phyloP scores from a whole-genome alignment of 2,329 filamentous ascomycete genomes.

The Ophiostoma fasciatum region DNA sequence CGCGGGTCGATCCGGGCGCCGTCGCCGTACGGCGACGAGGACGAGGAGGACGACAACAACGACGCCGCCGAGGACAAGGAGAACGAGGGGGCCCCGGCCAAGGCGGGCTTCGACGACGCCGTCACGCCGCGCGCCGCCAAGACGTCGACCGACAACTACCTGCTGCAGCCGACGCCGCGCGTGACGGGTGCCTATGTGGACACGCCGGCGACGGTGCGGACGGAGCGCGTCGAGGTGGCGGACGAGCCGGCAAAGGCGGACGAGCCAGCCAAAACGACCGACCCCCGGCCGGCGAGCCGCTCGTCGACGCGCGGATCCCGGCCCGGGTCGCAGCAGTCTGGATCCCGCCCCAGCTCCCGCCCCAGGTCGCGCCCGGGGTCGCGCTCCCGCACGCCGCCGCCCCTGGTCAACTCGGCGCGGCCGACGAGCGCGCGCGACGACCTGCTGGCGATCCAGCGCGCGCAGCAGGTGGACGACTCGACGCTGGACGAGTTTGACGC shows the following conservation, averaged over 20 bases:
- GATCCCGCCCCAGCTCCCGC: no score
- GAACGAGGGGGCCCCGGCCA: not conserved
- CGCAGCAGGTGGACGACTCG: conserved; percentile 42
- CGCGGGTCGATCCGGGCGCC: conserved; percentile 36
- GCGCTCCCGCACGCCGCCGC: conserved; percentile 25
- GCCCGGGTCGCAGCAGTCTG: no score
- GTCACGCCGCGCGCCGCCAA: conserved; percentile 34
- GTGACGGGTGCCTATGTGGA: conserved; percentile 42
- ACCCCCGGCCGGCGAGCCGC: no score
- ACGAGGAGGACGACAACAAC: conserved; percentile 7
- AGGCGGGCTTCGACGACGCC: conserved; percentile 5
- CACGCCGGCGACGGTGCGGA: conserved; percentile 33
- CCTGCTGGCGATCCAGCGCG: conserved; percentile 34
- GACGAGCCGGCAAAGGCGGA: not conserved
- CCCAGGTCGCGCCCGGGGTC: conserved; percentile 11
- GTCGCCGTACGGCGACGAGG: conserved; percentile 26
- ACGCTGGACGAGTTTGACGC: conserved; percentile 44
- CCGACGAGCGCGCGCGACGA: conserved; percentile 41
- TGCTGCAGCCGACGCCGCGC: conserved; percentile 36
- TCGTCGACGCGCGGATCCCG: not conserved
- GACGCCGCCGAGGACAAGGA: not conserved
- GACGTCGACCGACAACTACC: conserved; percentile 21
- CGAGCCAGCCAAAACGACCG: not conserved
- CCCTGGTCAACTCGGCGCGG: conserved; percentile 37
- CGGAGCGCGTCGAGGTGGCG: conserved; percentile 16